phyloP scores from a whole-genome alignment of 257 asterid species.

The Solanum acaule region DNA sequence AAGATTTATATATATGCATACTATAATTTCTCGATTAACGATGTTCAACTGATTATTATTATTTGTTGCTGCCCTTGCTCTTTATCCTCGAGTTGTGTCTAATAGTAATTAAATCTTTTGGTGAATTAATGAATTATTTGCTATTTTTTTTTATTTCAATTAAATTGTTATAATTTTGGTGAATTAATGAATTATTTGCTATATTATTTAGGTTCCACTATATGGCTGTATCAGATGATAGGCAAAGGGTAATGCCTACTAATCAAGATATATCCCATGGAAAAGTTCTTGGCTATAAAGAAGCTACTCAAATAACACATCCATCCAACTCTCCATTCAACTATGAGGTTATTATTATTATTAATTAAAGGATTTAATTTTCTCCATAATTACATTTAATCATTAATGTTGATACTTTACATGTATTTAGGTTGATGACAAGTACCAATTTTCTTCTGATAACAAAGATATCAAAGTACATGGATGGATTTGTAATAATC shows the following conservation, averaged over 20 bases:
- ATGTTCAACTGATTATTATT: not conserved
- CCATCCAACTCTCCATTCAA: slow-evolving; percentile 16
- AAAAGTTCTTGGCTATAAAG: slow-evolving; percentile 27
- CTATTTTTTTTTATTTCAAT: too few relatives aligned
- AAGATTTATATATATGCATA: not conserved
- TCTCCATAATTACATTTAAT: not conserved
- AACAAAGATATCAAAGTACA: slow-evolving; percentile 12
- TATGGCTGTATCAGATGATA: slow-evolving; percentile 53
- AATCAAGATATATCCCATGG: slow-evolving; percentile 23
- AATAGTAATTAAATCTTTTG: too few relatives aligned
- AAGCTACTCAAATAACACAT: slow-evolving; percentile 39
- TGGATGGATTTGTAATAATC: slow-evolving; percentile 20
- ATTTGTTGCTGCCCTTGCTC: not conserved
- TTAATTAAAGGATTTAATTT: not conserved
- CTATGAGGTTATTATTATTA: slow-evolving; percentile 16
- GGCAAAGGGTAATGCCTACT: slow-evolving; percentile 45
- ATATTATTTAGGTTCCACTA: slow-evolving; percentile 29
- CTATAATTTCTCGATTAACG: not conserved
- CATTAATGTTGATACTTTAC: not conserved
- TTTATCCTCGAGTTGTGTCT: not conserved
- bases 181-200: not conserved
- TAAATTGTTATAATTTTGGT: not conserved
- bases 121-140: not conserved
- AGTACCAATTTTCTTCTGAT: slow-evolving; percentile 18
- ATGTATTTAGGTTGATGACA: slow-evolving; percentile 29